Conservation (phyloP, 2,329 filamentous ascomycete genomes). For the Talaromyces islandicus region DNA sequence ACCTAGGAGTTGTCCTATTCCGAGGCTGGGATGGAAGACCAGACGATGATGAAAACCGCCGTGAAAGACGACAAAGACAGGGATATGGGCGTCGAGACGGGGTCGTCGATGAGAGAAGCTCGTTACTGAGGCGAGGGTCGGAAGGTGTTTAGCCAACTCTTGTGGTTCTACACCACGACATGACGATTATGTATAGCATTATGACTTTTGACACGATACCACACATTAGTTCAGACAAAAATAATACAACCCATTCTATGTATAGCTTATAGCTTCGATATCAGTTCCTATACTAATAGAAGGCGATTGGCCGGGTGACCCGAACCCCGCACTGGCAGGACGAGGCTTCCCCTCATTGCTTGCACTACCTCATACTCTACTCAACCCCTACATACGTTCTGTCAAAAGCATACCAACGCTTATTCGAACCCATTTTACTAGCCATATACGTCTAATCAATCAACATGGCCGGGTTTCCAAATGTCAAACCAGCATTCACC, state of each 20-base stretch:
- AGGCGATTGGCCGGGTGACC: not conserved
- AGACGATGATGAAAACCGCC: not conserved
- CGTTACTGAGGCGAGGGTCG: slow-evolving; percentile 3
- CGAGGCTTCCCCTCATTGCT: not conserved
- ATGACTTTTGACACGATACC: not conserved
- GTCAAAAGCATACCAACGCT: not conserved
- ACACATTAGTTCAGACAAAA: not conserved
- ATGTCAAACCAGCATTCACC: slow-evolving; percentile 36
- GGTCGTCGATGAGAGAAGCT: slow-evolving; percentile 4
- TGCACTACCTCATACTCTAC: not conserved
- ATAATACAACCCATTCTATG: not conserved
- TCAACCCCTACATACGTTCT: not conserved
- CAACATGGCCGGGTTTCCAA: slow-evolving; percentile 32
- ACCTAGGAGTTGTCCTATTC: slow-evolving; percentile 8
- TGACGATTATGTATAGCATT: not conserved
- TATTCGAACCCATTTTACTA: not conserved
- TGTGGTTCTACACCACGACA: not conserved
- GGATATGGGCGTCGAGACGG: not conserved
- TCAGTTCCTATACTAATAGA: not conserved
- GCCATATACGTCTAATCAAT: not conserved
- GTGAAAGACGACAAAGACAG: not conserved
- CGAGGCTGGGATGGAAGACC: slow-evolving; percentile 2
- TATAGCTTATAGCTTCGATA: not conserved
- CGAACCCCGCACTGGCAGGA: not conserved
- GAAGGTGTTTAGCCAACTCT: not conserved